These are phyloP conservation scores for Calonectria pteridis DNA, from an alignment of 2,329 filamentous ascomycete species.

Conservation along the genomic window DNA sequence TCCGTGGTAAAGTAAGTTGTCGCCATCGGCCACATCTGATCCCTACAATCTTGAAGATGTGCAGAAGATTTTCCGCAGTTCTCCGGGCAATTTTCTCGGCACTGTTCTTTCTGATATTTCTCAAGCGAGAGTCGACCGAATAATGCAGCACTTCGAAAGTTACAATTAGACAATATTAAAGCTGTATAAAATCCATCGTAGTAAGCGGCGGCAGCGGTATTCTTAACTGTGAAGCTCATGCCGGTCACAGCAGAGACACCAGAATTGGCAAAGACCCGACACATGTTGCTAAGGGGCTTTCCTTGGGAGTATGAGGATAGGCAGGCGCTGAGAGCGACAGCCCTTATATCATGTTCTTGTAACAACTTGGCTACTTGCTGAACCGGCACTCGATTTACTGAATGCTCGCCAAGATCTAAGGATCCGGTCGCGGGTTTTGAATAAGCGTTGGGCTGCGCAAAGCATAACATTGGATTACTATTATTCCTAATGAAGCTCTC, in stretches of 20 bases:
- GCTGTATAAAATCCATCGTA: background rate
- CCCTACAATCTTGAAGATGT: background rate
- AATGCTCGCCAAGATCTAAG: background rate
- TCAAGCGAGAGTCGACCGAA: background rate
- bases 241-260: background rate
- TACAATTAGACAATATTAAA: background rate
- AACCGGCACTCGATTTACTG: background rate
- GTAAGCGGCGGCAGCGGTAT: background rate
- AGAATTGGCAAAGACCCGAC: background rate
- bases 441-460: background rate
- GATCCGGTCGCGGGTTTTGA: background rate
- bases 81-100: background rate
- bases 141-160: background rate
- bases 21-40: background rate
- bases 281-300: background rate
- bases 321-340: background rate
- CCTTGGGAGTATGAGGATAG: background rate
- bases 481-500: background rate
- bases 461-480: background rate
- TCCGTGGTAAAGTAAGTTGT: background rate
- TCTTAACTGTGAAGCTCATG: background rate
- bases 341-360: background rate
- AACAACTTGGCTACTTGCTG: background rate
- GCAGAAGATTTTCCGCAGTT: background rate
- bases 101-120: background rate